phyloP scores from a whole-genome alignment of 2,329 filamentous ascomycete genomes.

The Aspergillus pseudoviridinutans region DNA sequence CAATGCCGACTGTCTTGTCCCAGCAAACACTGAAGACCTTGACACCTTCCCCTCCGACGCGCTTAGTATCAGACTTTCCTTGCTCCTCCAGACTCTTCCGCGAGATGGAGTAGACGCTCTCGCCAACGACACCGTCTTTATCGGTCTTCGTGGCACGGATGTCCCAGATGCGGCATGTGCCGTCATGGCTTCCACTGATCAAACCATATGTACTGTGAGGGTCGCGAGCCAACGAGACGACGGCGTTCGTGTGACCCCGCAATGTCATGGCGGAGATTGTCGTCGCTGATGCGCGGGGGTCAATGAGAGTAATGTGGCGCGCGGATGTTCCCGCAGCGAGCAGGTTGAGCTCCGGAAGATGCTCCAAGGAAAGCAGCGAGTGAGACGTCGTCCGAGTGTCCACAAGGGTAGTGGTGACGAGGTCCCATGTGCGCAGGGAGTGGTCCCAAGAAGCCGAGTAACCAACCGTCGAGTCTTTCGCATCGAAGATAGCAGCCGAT shows the following conservation, averaged over 20 bases:
- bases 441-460: slow-evolving; percentile 93
- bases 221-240: slow-evolving; percentile 56
- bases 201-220: slow-evolving; percentile 74
- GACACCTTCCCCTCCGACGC: slow-evolving; percentile 70
- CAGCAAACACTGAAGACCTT: slow-evolving; percentile 89
- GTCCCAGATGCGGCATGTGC: slow-evolving; percentile 92
- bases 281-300: slow-evolving; percentile 74
- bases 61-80: slow-evolving; percentile 54
- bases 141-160: slow-evolving; percentile 64
- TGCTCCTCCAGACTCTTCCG: slow-evolving; percentile 67
- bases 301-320: slow-evolving; percentile 86
- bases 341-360: slow-evolving; percentile 63
- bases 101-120: slow-evolving; percentile 72
- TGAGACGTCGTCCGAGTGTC: slow-evolving; percentile 80
- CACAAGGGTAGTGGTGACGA: slow-evolving; percentile 74
- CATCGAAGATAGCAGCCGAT: slow-evolving; percentile 79
- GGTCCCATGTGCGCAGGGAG: slow-evolving; percentile 83
- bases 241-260: slow-evolving; percentile 76
- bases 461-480: slow-evolving; percentile 76
- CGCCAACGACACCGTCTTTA: slow-evolving; percentile 58
- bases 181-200: slow-evolving; percentile 85
- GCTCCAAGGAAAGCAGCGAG: slow-evolving; percentile 72
- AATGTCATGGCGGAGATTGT: slow-evolving; percentile 85
- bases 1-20: slow-evolving; percentile 82
- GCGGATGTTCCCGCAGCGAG: slow-evolving; percentile 75